These are phyloP conservation scores for Candida khao-thaluensis DNA, from an alignment of 805 yeast species.

Conservation along the genomic window DNA sequence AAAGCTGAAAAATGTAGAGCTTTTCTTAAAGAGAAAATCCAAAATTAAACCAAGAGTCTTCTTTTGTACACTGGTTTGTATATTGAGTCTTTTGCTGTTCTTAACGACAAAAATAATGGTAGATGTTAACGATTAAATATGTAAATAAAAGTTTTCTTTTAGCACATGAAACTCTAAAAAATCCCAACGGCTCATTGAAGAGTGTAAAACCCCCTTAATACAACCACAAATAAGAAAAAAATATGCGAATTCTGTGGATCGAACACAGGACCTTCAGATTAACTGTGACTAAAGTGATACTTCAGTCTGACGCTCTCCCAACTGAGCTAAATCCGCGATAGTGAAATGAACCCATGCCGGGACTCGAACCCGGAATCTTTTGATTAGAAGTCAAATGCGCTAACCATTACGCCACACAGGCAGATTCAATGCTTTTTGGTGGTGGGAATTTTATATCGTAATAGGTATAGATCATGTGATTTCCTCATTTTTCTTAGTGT, in stretches of 20 bases:
- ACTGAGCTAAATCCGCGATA: constrained; percentile 35
- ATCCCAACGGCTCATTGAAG: no score
- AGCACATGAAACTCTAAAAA: not conserved
- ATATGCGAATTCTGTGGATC: constrained; percentile 68
- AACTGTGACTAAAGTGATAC: constrained; percentile 28
- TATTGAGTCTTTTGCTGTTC: no score
- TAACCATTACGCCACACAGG: constrained; percentile 67
- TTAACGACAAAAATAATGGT: no score
- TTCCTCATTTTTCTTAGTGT: no score
- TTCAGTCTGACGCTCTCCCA: constrained; percentile 41
- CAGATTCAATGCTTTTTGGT: constrained; percentile 18
- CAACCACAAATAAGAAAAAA: constrained; percentile 15
- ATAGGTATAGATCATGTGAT: no score
- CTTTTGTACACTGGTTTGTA: no score
- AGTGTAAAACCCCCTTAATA: no score
- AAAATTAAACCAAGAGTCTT: no score
- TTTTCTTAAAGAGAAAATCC: constrained; percentile 8
- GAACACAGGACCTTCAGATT: constrained; percentile 83
- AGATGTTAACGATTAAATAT: no score
- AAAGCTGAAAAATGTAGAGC: constrained; percentile 29
- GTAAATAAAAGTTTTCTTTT: no score
- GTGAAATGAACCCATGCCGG: constrained; percentile 40
- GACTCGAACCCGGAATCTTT: constrained; percentile 67
- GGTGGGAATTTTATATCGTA: no score
- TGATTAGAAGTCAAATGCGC: constrained; percentile 69